Evolutionary conservation across 805 yeast species (phyloP), one percentile per base, ranked within the genome.

Genomic region (Groenewaldozyma tartarivorans): DNA sequence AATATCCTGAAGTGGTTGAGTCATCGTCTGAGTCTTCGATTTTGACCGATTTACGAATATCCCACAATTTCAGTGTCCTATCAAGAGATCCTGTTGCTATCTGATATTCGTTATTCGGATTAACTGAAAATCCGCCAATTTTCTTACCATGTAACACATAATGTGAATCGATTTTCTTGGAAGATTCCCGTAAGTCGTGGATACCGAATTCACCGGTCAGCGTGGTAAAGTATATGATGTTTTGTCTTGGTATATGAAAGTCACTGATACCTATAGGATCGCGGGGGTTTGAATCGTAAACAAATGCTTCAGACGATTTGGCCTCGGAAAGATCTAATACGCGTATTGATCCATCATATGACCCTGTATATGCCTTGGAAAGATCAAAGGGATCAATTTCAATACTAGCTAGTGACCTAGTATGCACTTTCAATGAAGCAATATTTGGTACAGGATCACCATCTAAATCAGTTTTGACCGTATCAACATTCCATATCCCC

Each of bases 71-170:
- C 60, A 92, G 56, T 0, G 92, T 74, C 51, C 97, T 65, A 58
- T 90, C 98, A 36, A 92, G 67, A 0, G 96, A 87, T 0, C 88
- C 95, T 0, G 96, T 81, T 0, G 90, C 94, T 1, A 87, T 68
- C 47, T 82, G 82, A 49, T 77, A 58, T 1, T 71, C 62, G 26
- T 69, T 66, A 15, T 64, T 58, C 1, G 97, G 97, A 52, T 86
- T 86, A 15, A 85, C 72, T 1, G 80, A 56, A 59, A 92, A 85
- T 1, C 94, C 86, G 0, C 97, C 97, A 42, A 92, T 88, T 56
- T 92, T 92, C 56, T 90, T 88, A 53, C 84, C 94, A 43, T 88
- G 85, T 13, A 88, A 58, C 48, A 94, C 67, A 34, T 70, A 64
- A 9, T 31, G 26, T 13, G 29, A 24, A 13, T 7, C 13, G n/a